Evolutionary conservation across 805 yeast species (phyloP), one percentile per base, ranked within the genome.

Genomic region (Saturnispora galanensis): DNA sequence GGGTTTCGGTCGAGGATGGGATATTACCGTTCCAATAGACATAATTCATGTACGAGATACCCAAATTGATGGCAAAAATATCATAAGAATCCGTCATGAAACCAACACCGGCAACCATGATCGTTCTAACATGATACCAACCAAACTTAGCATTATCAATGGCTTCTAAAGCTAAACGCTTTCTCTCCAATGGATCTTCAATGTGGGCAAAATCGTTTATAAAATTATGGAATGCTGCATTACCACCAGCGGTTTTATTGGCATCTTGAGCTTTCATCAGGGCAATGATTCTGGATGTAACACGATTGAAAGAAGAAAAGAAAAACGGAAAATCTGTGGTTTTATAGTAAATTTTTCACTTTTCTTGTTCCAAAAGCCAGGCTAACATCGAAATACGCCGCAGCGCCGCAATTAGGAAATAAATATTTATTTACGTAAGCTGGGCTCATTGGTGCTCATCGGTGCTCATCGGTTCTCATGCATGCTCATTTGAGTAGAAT

Each of bases 71-170:
- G 53, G 96, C 89, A 58, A 87, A 88, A 54, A 88, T 84, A 71
- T 88, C 96, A 65, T 88, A 87, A 44, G 96, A 79, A 67, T 87
- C 96, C 33, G 95, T 87, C 68, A 88, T 66, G 76, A 87, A 87
- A 62, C 96, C 96, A 52, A 87, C 93, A 71, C 96, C 87, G n/a
- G 95, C 95, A 60, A 85, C 87, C 65, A 78, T 62, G 56, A 85
- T 83, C 69, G 87, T 83, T 65, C 86, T 77, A 44, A 84, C 66
- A 57, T 84, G 93, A 58, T 84, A 81, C 93, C 88, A 81, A 47
- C 89, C 86, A 55, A 84, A 84, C 1, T 71, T 64, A 40, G 87
- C 85, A 55, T 81, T 79, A 64, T 84, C 95, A 52, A 84, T 84
- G 58, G 84, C 84, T 63, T 83, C 87, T 59, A 84, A 69, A 37